Conservation (phyloP, 2,329 filamentous ascomycete species). For the Atkinsonella hypoxylon region DNA sequence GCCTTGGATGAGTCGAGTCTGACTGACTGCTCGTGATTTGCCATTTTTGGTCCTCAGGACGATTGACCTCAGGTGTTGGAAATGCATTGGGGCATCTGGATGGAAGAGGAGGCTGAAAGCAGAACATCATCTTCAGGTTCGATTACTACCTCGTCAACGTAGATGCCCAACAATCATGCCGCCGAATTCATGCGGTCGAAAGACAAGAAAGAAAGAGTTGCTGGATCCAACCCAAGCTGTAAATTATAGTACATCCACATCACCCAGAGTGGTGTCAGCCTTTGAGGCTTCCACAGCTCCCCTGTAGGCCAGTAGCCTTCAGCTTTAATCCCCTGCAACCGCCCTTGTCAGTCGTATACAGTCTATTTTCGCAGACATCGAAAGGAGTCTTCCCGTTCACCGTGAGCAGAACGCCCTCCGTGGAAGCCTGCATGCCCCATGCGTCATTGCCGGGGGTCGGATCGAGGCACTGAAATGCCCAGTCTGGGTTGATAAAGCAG, state of each 20-base stretch:
- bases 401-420: slow-evolving; percentile 12
- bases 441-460: slow-evolving; percentile 17
- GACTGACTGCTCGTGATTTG: no score
- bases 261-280: not conserved
- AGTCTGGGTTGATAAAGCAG: slow-evolving; percentile 18
- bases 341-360: slow-evolving; percentile 13
- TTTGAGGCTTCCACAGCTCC: slow-evolving; percentile 12
- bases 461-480: slow-evolving; percentile 20
- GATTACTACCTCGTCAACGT: no score
- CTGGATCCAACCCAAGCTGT: no score
- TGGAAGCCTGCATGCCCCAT: slow-evolving; percentile 16
- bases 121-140: no score
- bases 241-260: not conserved
- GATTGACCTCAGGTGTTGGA: no score
- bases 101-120: no score
- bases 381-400: slow-evolving; percentile 15
- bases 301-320: slow-evolving; percentile 15
- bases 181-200: no score
- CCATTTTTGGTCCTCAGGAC: no score
- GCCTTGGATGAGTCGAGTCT: no score
- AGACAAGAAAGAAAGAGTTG: no score
- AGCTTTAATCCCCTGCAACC: slow-evolving; percentile 15
- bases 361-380: slow-evolving; percentile 16
- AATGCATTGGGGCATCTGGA: no score
- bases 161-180: no score